Percentiles rank a stretch among this genome's conserved stretches.
These are phyloP conservation scores for Clathrospora elynae DNA, from an alignment of 2,329 filamentous ascomycete genomes.

Conservation along the genomic window DNA sequence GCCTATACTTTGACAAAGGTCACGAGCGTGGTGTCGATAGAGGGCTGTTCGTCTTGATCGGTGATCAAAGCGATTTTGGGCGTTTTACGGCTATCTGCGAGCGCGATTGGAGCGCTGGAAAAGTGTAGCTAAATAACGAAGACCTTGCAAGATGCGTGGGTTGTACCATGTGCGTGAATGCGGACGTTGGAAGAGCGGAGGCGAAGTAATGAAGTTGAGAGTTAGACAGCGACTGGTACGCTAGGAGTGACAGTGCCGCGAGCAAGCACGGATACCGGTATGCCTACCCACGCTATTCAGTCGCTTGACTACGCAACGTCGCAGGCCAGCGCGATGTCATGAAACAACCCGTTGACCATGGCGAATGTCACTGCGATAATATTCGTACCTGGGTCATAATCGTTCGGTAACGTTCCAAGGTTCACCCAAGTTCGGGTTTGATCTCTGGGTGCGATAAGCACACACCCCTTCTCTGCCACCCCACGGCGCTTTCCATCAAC, in stretches of 20 bases:
- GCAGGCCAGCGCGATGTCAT: background rate
- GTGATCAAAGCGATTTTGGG: constrained; percentile 4
- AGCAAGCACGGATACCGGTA: too few species aligned
- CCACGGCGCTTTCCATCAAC: constrained; percentile 18
- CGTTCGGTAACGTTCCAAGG: background rate
- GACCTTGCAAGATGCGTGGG: background rate
- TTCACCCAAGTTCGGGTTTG: background rate
- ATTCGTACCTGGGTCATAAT: background rate
- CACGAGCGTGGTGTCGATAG: constrained; percentile 2
- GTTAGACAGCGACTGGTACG: constrained; percentile 11
- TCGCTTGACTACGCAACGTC: background rate
- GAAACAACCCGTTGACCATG: constrained; percentile 2
- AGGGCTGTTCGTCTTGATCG: background rate
- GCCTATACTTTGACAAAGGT: constrained; percentile 4
- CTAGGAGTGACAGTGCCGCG: constrained; percentile 13
- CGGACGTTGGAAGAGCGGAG: constrained; percentile 13
- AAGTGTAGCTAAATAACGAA: background rate
- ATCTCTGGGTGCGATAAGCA: constrained; percentile 22
- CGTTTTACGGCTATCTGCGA: constrained; percentile 8
- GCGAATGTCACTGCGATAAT: background rate
- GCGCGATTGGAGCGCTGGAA: background rate
- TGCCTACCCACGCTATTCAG: too few species aligned
- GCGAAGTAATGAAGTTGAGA: constrained; percentile 2
- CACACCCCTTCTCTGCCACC: constrained; percentile 14
- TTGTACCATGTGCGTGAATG: constrained; percentile 8